phyloP scores from a whole-genome alignment of 1,284 basidiomycete species.

The Trichosporon sp. region DNA sequence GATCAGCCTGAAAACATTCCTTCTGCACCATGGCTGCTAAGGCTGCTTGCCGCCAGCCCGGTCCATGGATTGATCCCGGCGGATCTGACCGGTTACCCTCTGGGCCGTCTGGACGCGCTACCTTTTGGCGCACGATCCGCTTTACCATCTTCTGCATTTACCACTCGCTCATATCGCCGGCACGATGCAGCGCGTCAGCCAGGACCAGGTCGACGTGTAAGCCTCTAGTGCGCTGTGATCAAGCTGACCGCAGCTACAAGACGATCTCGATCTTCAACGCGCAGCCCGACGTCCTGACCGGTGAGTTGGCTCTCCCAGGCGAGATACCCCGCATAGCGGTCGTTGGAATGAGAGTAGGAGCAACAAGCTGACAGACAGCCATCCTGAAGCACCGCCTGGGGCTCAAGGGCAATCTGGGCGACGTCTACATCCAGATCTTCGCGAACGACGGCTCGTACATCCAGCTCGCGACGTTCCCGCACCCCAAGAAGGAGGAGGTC shows the following conservation, averaged over 20 bases:
- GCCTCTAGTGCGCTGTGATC: not conserved
- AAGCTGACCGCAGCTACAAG: slow-evolving; percentile 14
- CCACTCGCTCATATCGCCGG: not conserved
- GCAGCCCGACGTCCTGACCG: slow-evolving; percentile 33
- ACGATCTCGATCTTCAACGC: slow-evolving; percentile 23
- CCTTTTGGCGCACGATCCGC: not conserved
- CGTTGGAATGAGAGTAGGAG: not conserved
- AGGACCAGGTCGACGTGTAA: slow-evolving; percentile 14
- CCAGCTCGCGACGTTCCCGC: slow-evolving; percentile 27
- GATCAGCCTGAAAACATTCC: not conserved
- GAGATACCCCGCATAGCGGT: not conserved
- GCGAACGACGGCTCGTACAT: slow-evolving; percentile 18
- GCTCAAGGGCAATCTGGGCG: slow-evolving; percentile 29
- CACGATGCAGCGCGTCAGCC: not conserved
- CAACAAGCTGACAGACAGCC: slow-evolving; percentile 18
- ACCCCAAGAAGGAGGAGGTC: slow-evolving; percentile 17
- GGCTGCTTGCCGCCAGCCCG: too few relatives aligned
- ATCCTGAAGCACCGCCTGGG: slow-evolving; percentile 30
- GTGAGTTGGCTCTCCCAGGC: slow-evolving; percentile 15
- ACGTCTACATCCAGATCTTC: slow-evolving; percentile 28
- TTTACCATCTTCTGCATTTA: not conserved
- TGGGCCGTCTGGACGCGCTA: not conserved
- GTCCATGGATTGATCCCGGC: not conserved
- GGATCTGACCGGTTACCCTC: not conserved
- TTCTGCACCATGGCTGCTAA: not conserved